Evolutionary conservation across 768 basidiomycete species (phyloP), one percentile per base, ranked within the genome.

Genomic region (Filobasidium wieringae): DNA sequence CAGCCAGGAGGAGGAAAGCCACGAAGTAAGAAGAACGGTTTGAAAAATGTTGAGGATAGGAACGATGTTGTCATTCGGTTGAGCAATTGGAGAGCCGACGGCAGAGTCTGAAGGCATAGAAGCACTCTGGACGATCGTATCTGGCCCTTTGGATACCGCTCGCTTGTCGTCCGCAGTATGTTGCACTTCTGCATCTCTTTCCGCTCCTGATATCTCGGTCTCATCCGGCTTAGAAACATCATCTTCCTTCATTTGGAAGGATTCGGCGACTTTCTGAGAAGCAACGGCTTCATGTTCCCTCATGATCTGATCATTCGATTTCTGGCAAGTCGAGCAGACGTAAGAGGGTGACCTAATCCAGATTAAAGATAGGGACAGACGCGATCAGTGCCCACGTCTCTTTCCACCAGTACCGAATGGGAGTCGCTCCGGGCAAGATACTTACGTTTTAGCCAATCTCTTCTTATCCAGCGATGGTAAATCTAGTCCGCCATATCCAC

Each of bases 401-500:
- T n/a, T n/a, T n/a, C n/a, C n/a, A n/a, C n/a, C n/a, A n/a, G n/a
- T n/a, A n/a, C n/a, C n/a, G n/a, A n/a, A n/a, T n/a, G n/a, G n/a
- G n/a, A 51, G 26, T 32, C 29, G 4, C n/a, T 32, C 24, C 5
- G 4, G 7, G 26, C 22, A 6, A 31, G 12, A 47, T 30, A 58
- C 67, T 60, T 49, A 71, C 65, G 69, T 49, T 47, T 62, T 65
- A 2, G 73, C 73, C 30, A 75, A 57, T 27, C 72, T 62, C 51
- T 57, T 64, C 47, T 69, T 59, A 51, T 73, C 73, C 14, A 69
- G 71, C 54, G 67, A 67, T 6, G 65, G 58, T 31, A 55, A 64
- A 41, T 75, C 69, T 36, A 75, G 51, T 3, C 67, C 70, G 1
- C 73, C 73, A 37, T 73, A 68, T 0, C 68, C 72, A 2, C 65